These are phyloP conservation scores for Gossypium arboreum DNA, from an alignment of 345 rosid species.

Conservation along the genomic window DNA sequence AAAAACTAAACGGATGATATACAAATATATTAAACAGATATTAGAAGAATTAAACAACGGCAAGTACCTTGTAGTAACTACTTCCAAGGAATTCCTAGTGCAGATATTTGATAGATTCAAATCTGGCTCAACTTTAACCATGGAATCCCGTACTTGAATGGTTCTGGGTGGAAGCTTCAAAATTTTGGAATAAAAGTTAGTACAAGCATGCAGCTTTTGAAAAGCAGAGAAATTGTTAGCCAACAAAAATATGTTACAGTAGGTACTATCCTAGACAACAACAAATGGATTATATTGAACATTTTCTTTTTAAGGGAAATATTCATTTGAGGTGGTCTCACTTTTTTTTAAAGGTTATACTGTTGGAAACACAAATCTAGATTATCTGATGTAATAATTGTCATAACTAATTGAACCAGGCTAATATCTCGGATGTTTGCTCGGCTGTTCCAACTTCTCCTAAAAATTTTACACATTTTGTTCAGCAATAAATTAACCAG, in stretches of 20 bases:
- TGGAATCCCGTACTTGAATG: slow-evolving; percentile 54
- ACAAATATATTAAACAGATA: background rate
- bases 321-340: background rate
- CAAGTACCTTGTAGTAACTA: slow-evolving; percentile 61
- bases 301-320: background rate
- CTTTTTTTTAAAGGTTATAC: background rate
- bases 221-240: background rate
- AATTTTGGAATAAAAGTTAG: slow-evolving; percentile 3
- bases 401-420: background rate
- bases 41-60: background rate
- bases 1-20: background rate
- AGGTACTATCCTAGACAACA: background rate
- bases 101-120: slow-evolving; percentile 15
- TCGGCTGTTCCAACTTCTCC: background rate
- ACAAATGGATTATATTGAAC: background rate
- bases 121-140: slow-evolving; percentile 62
- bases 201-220: background rate
- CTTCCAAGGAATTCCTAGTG: slow-evolving; percentile 51
- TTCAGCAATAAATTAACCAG: background rate
- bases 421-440: background rate
- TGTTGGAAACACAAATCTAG: background rate
- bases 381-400: background rate
- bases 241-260: background rate
- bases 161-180: slow-evolving; percentile 46
- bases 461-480: background rate